These are phyloP conservation scores for Gracilaria gracilis DNA, from an alignment of 23 red algal genomes.

Conservation along the genomic window DNA sequence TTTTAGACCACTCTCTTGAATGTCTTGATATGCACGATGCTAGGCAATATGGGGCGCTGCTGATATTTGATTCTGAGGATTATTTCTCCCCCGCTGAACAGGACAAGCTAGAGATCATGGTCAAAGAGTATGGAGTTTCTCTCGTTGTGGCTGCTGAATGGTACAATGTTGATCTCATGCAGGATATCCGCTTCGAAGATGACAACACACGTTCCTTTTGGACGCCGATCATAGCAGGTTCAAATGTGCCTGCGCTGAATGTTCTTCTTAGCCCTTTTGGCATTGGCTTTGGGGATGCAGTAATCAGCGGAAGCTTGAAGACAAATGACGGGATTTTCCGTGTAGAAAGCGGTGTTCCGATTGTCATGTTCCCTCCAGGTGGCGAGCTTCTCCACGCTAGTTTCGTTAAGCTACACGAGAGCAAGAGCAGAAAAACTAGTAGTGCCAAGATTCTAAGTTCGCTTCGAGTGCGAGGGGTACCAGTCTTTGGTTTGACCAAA, in stretches of 20 bases:
- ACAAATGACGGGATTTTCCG: constrained; percentile 30
- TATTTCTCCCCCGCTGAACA: constrained; percentile 67
- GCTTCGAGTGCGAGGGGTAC: constrained; percentile 13
- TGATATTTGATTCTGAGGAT: constrained; percentile 89
- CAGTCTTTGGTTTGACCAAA: constrained; percentile 63
- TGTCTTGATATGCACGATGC: constrained; percentile 35
- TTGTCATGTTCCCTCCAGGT: constrained; percentile 68
- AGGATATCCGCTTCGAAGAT: constrained; percentile 85
- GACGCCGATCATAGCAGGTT: constrained; percentile 78
- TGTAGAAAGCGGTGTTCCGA: constrained; percentile 65
- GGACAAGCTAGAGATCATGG: constrained; percentile 35
- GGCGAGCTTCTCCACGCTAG: constrained; percentile 64
- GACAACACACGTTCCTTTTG: constrained; percentile 83
- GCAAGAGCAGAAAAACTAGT: constrained; percentile 2
- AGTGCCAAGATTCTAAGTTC: background rate
- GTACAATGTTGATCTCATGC: constrained; percentile 81
- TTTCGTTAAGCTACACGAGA: constrained; percentile 21
- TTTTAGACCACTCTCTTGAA: constrained; percentile 60
- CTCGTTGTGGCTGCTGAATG: constrained; percentile 87
- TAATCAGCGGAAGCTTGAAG: constrained; percentile 67
- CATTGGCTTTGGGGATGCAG: constrained; percentile 80
- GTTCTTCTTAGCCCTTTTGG: constrained; percentile 65
- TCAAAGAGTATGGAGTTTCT: constrained; percentile 63
- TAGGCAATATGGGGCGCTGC: constrained; percentile 54
- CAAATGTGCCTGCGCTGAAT: constrained; percentile 82